phyloP scores from a whole-genome alignment of 352 stramenopile genomes.

The Phytophthora kernoviae region DNA sequence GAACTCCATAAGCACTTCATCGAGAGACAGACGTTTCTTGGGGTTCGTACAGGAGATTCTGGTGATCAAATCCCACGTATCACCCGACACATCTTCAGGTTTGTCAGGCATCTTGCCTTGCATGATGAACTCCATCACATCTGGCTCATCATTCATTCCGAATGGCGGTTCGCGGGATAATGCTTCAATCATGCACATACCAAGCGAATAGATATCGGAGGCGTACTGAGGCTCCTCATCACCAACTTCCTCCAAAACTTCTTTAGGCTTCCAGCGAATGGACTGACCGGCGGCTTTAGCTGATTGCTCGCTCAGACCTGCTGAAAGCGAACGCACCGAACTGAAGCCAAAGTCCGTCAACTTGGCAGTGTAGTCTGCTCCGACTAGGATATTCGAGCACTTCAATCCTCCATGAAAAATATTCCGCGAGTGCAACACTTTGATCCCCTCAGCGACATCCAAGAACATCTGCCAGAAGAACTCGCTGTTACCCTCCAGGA shows the following conservation, averaged over 20 bases:
- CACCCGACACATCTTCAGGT: background rate
- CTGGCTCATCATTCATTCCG: background rate
- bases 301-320: constrained; percentile 11
- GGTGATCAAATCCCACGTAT: constrained; percentile 18
- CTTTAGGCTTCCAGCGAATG: constrained; percentile 37
- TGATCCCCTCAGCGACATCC: constrained; percentile 36
- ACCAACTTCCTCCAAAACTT: constrained; percentile 16
- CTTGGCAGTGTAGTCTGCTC: constrained; percentile 23
- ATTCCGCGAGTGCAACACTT: constrained; percentile 51
- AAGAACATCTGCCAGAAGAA: constrained; percentile 27
- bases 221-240: constrained; percentile 5
- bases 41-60: constrained; percentile 14
- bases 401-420: constrained; percentile 83
- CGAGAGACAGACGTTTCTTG: constrained; percentile 11
- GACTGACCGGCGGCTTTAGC: background rate
- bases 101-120: background rate
- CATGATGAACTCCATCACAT: constrained; percentile 16
- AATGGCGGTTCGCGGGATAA: constrained; percentile 16
- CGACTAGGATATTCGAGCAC: constrained; percentile 74
- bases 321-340: constrained; percentile 15
- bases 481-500: constrained; percentile 10
- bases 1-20: constrained; percentile 20
- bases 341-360: constrained; percentile 40
- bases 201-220: constrained; percentile 37
- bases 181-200: constrained; percentile 36